Percentiles rank a stretch among this genome's conserved stretches.
Evolutionary conservation across 148 eudicot genomes (phyloP).

Genomic region (Rhododendron mucronatum): DNA sequence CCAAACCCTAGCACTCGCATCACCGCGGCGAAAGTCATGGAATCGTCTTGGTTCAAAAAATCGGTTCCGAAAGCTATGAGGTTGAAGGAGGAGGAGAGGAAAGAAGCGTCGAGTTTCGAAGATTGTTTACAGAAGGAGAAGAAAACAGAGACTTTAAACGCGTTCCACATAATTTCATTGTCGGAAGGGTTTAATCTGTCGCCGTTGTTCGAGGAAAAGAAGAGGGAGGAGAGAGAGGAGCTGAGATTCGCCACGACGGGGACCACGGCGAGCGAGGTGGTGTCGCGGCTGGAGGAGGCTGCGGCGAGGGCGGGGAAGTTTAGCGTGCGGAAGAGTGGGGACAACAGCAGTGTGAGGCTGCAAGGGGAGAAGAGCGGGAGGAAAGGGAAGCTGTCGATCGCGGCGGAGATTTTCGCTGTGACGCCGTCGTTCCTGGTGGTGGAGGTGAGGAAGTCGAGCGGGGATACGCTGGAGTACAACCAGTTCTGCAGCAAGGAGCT

Average conservation of each 20-base stretch:
- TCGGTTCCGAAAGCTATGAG: slow-evolving; percentile 16
- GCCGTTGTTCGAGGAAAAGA: slow-evolving; percentile 38
- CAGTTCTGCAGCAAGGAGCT: slow-evolving; percentile 51
- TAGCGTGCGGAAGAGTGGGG: slow-evolving; percentile 33
- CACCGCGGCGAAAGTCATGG: slow-evolving; percentile 22
- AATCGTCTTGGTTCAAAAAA: slow-evolving; percentile 37
- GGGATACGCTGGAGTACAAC: slow-evolving; percentile 48
- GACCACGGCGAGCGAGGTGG: slow-evolving; percentile 27
- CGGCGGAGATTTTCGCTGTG: slow-evolving; percentile 43
- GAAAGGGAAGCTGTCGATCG: slow-evolving; percentile 44
- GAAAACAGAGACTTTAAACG: slow-evolving; percentile 29
- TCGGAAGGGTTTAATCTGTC: slow-evolving; percentile 48
- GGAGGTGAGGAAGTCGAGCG: slow-evolving; percentile 48
- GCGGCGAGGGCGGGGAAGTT: slow-evolving; percentile 37
- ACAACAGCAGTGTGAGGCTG: slow-evolving; percentile 23
- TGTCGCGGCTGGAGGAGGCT: slow-evolving; percentile 38
- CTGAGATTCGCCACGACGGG: slow-evolving; percentile 37
- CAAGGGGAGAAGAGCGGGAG: slow-evolving; percentile 38
- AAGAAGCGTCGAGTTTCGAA: not conserved
- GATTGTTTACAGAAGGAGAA: slow-evolving; percentile 15
- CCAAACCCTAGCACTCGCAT: slow-evolving; percentile 36
- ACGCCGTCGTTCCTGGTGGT: slow-evolving; percentile 40
- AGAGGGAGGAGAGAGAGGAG: slow-evolving; percentile 24
- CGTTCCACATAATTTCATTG: slow-evolving; percentile 43
- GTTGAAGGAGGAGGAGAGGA: not conserved